Conservation (phyloP, 2,329 filamentous ascomycete genomes). For the Trichoderma sp. region DNA sequence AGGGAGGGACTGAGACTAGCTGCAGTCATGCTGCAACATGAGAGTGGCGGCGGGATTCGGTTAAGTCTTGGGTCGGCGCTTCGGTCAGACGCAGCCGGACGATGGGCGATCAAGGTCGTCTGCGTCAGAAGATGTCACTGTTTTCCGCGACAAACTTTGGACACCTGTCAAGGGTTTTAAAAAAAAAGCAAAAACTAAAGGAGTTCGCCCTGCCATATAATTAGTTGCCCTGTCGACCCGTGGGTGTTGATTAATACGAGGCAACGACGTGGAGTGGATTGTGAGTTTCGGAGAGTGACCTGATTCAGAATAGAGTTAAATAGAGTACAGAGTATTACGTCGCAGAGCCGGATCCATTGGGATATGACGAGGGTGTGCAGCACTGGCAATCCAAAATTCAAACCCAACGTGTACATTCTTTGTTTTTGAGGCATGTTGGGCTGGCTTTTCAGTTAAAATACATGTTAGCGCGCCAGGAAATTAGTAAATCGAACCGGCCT, state of each 20-base stretch:
- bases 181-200: not conserved
- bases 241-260: not conserved
- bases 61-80: not conserved
- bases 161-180: not conserved
- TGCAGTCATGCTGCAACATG: conserved; percentile 12
- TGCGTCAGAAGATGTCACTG: not conserved
- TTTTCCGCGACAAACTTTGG: not conserved
- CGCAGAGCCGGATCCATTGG: not conserved
- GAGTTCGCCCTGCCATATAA: not conserved
- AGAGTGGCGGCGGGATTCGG: not conserved
- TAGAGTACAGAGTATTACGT: not conserved
- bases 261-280: not conserved
- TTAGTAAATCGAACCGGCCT: not conserved
- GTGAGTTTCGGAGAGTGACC: not conserved
- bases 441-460: not conserved
- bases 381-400: not conserved
- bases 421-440: not conserved
- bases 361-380: not conserved
- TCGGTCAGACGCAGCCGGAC: not conserved
- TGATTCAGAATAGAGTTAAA: not conserved
- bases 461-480: not conserved
- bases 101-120: not conserved
- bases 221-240: not conserved
- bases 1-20: not conserved
- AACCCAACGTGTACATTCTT: not conserved